Percentiles rank a stretch among this genome's conserved stretches.
Conservation (phyloP, 2,329 filamentous ascomycete species). For the Beauveria caledonica region DNA sequence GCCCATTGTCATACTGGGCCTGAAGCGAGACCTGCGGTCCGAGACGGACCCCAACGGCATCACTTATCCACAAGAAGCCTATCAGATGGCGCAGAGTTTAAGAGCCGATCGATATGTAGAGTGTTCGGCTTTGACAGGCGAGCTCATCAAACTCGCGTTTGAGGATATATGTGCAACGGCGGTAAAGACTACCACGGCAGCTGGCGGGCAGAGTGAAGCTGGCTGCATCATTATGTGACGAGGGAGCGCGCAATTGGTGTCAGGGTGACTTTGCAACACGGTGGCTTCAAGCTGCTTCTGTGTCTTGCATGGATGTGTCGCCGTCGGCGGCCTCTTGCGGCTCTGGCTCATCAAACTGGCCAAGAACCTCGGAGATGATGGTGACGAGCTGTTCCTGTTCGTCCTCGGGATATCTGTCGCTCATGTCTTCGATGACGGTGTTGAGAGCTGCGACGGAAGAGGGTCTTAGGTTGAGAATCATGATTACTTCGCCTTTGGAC, state of each 20-base stretch:
- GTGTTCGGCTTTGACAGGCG: conserved; percentile 53
- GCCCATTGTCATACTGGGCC: conserved; percentile 48
- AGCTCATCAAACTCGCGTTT: conserved; percentile 48
- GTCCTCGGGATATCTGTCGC: conserved; percentile 49
- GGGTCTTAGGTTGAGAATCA: conserved; percentile 60
- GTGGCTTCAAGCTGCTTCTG: conserved; percentile 15
- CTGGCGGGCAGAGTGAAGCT: conserved; percentile 46
- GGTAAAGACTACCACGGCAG: conserved; percentile 35
- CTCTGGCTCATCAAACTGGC: conserved; percentile 33
- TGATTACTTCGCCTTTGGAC: conserved; percentile 60
- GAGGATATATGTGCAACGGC: conserved; percentile 54
- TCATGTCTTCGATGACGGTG: conserved; percentile 57
- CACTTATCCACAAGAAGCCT: conserved; percentile 54
- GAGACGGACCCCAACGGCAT: conserved; percentile 51
- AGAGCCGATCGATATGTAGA: conserved; percentile 56
- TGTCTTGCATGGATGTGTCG: conserved; percentile 31
- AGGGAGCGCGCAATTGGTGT: not conserved
- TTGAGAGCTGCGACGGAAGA: conserved; percentile 49
- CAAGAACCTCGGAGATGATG: conserved; percentile 50
- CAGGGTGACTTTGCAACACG: not conserved
- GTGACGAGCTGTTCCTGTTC: conserved; percentile 51
- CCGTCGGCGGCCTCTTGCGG: conserved; percentile 25
- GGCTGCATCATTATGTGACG: conserved; percentile 43
- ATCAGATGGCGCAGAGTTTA: conserved; percentile 48
- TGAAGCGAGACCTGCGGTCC: conserved; percentile 53